Evolutionary conservation across 331 rosid species (phyloP).

Genomic region (Prunus yedoensis): DNA sequence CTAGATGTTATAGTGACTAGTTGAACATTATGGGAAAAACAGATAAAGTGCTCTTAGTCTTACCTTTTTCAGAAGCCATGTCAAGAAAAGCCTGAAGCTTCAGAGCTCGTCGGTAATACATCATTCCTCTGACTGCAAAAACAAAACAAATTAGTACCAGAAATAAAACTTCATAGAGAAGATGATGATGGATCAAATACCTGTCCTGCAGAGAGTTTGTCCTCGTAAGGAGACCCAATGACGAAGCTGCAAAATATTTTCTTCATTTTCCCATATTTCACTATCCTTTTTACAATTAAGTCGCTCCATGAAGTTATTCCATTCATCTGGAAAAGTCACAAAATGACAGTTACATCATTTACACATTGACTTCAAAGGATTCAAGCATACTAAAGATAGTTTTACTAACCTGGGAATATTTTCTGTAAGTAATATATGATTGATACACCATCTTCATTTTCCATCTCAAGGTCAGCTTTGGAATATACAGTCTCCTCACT

Average conservation of each 20-base stretch:
- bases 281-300: slow-evolving; percentile 71
- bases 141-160: slow-evolving; percentile 23
- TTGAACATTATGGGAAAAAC: slow-evolving; percentile 5
- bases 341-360: slow-evolving; percentile 13
- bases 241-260: slow-evolving; percentile 84
- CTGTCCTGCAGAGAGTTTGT: slow-evolving; percentile 92
- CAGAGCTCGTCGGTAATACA: slow-evolving; percentile 93
- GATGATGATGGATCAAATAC: slow-evolving; percentile 41
- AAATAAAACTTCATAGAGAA: slow-evolving; percentile 11
- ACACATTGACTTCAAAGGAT: slow-evolving; percentile 9
- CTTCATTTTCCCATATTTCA: slow-evolving; percentile 90
- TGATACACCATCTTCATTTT: slow-evolving; percentile 95
- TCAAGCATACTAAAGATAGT: neutral
- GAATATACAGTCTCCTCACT: slow-evolving; percentile 94
- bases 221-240: slow-evolving; percentile 97
- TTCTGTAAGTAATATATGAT: slow-evolving; percentile 87
- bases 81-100: slow-evolving; percentile 99
- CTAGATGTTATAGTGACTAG: neutral
- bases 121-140: slow-evolving; percentile 89
- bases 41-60: slow-evolving; percentile 24
- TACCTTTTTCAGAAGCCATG: slow-evolving; percentile 85
- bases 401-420: slow-evolving; percentile 83
- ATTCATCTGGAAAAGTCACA: slow-evolving; percentile 62
- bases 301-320: slow-evolving; percentile 98
- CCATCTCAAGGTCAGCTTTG: slow-evolving; percentile 81